phyloP scores from a whole-genome alignment of 1,284 basidiomycete species.

The Inonotus obliquus region DNA sequence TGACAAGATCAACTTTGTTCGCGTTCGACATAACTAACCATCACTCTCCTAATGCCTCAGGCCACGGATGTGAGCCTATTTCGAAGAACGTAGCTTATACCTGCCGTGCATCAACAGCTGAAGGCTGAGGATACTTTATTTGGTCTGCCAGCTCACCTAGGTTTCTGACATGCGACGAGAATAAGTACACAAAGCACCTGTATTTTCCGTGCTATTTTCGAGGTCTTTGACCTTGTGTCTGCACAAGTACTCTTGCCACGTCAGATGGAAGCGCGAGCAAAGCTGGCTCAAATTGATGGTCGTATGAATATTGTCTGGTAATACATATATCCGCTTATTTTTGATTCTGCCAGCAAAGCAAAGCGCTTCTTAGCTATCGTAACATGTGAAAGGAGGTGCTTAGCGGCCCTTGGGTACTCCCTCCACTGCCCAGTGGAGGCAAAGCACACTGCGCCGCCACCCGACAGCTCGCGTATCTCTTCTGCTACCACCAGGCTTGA shows the following conservation, averaged over 20 bases:
- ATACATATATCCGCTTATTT: background rate
- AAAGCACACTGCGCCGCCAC: background rate
- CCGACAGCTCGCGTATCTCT: background rate
- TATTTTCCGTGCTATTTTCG: too few species aligned
- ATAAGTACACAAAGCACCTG: too few species aligned
- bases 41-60: too few species aligned
- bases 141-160: conserved; percentile 9
- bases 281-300: background rate
- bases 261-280: background rate
- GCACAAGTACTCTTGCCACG: background rate
- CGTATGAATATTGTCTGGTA: background rate
- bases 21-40: too few species aligned
- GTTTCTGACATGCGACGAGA: too few species aligned
- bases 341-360: conserved; percentile 4
- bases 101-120: background rate
- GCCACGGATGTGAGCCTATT: too few species aligned
- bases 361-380: background rate
- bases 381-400: background rate
- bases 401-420: background rate
- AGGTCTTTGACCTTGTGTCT: too few species aligned
- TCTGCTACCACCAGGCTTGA: background rate
- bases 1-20: too few species aligned
- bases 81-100: background rate
- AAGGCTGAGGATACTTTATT: background rate
- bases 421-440: background rate